Evolutionary conservation across 129 eudicot species (phyloP).

Genomic region (Logfia minima): DNA sequence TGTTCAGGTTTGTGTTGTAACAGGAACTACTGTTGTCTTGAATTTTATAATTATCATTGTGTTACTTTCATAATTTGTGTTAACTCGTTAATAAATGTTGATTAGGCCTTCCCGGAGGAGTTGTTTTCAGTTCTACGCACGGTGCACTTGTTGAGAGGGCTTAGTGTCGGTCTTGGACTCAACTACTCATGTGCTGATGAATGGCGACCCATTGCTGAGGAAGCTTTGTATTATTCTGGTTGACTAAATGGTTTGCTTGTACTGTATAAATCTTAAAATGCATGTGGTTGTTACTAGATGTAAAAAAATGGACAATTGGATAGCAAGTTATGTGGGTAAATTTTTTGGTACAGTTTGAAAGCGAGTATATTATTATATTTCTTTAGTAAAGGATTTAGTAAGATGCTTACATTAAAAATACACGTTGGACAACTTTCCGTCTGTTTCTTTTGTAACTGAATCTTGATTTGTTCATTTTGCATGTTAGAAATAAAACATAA

Average conservation of each 20-base stretch:
- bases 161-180: conserved; percentile 86
- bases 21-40: background rate
- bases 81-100: background rate
- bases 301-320: background rate
- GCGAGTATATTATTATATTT: background rate
- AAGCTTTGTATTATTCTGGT: conserved; percentile 74
- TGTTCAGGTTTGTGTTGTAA: conserved; percentile 57
- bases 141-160: conserved; percentile 85
- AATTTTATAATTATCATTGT: background rate
- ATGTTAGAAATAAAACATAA: background rate
- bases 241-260: conserved; percentile 60
- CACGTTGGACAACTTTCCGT: background rate
- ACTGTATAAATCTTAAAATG: conserved; percentile 3
- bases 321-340: background rate
- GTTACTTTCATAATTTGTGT: background rate
- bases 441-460: background rate
- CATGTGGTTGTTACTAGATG: background rate
- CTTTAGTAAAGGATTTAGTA: background rate
- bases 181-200: conserved; percentile 89
- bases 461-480: too few species aligned
- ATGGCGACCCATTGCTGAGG: conserved; percentile 95
- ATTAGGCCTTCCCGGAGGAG: conserved; percentile 93
- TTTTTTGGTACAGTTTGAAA: background rate
- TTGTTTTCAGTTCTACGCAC: conserved; percentile 93
- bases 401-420: background rate